phyloP scores from a whole-genome alignment of 176 grass and related monocot species.

The Oryza meridionalis region DNA sequence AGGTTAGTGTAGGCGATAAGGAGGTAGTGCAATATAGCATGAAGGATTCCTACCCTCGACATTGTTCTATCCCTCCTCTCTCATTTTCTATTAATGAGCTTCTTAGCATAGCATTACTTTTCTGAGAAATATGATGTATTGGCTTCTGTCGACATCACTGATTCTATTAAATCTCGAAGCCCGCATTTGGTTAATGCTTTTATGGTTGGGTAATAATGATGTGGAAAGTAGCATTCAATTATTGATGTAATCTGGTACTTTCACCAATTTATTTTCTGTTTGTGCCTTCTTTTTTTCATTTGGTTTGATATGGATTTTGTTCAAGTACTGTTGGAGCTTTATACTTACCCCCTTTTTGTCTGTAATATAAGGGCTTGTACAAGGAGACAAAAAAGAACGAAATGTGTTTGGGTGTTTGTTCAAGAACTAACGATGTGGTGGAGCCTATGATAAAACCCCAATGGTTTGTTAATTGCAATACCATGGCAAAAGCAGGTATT shows the following conservation, averaged over 20 bases:
- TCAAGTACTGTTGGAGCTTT: background rate
- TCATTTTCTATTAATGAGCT: background rate
- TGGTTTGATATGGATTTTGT: background rate
- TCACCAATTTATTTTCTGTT: background rate
- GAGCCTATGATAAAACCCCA: slow-evolving; percentile 1
- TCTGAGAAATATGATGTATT: background rate
- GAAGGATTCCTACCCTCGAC: background rate
- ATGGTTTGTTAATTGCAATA: slow-evolving; percentile 4
- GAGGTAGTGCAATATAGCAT: background rate
- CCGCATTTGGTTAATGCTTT: background rate
- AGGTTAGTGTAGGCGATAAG: background rate
- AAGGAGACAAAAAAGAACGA: background rate
- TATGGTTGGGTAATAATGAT: background rate
- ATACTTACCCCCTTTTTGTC: background rate
- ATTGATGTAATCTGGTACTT: background rate
- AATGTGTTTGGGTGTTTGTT: background rate
- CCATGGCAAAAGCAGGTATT: background rate
- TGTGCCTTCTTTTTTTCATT: background rate
- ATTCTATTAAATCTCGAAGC: background rate
- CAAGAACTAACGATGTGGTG: background rate
- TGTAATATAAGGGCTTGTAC: background rate
- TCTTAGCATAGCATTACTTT: background rate
- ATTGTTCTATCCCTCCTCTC: background rate
- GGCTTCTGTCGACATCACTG: background rate
- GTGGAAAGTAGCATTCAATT: background rate